These are phyloP conservation scores for Saitozyma sp. DNA, from an alignment of 768 basidiomycete species.

Conservation along the genomic window DNA sequence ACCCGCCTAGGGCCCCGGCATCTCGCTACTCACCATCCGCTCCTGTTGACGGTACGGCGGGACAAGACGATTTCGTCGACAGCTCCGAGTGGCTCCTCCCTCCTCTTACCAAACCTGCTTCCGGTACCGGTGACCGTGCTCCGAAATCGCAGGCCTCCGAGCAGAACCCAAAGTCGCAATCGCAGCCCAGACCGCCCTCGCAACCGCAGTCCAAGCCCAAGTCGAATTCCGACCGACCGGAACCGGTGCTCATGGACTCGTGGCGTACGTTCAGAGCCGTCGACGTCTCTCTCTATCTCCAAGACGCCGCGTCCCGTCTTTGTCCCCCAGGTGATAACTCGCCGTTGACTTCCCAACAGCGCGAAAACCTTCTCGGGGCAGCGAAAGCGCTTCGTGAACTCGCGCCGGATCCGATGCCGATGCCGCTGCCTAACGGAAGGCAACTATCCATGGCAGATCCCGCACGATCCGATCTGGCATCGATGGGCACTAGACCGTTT, in stretches of 20 bases:
- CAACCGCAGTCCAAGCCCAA: not conserved
- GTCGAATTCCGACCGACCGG: not conserved
- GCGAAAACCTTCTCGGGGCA: constrained; percentile 6
- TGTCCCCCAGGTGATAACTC: not conserved
- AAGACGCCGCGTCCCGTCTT: constrained; percentile 16
- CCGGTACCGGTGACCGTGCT: not conserved
- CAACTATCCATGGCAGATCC: too few relatives aligned
- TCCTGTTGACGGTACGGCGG: not conserved
- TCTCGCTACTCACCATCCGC: not conserved
- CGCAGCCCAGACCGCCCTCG: not conserved
- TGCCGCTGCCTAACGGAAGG: not conserved
- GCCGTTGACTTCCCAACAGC: constrained; percentile 9
- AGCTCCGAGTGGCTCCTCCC: not conserved
- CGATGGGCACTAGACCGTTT: too few relatives aligned
- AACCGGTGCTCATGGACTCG: constrained; percentile 3
- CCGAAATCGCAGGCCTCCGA: not conserved
- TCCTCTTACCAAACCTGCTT: not conserved
- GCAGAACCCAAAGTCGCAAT: not conserved
- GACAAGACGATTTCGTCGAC: not conserved
- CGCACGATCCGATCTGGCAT: too few relatives aligned
- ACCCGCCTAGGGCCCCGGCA: too few relatives aligned
- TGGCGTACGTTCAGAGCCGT: constrained; percentile 32
- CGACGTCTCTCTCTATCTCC: constrained; percentile 23
- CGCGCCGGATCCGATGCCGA: not conserved
- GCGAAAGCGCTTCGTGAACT: constrained; percentile 4